These are phyloP conservation scores for Podospora sp. DNA, from an alignment of 495 filamentous ascomycete species.

Conservation along the genomic window DNA sequence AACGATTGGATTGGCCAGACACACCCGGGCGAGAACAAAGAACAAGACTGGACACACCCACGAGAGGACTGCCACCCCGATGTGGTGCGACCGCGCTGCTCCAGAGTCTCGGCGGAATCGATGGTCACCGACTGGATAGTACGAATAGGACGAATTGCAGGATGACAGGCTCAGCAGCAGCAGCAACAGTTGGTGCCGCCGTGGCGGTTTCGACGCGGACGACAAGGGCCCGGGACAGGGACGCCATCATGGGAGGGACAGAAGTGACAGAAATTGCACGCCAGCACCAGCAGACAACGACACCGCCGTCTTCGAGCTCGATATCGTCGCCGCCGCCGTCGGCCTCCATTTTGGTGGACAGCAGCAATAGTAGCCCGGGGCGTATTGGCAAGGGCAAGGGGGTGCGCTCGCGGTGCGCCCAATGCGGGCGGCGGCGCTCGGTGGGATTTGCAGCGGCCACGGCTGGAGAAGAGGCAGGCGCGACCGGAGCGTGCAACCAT, in stretches of 20 bases:
- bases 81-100: constrained; percentile 6
- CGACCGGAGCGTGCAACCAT: constrained; percentile 29
- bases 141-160: constrained; percentile 2
- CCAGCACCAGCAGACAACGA: constrained; percentile 2
- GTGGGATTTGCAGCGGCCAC: constrained; percentile 1
- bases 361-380: constrained; percentile 13
- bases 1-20: neutral
- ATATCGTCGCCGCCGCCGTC: neutral
- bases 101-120: constrained; percentile 21
- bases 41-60: constrained; percentile 3
- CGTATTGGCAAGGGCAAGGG: constrained; percentile 29
- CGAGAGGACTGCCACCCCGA: constrained; percentile 1
- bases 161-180: constrained; percentile 33
- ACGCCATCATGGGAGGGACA: constrained; percentile 26
- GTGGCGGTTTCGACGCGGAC: constrained; percentile 31
- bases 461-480: neutral
- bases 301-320: neutral
- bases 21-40: constrained; percentile 1
- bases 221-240: constrained; percentile 15
- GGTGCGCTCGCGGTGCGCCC: constrained; percentile 32
- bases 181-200: constrained; percentile 28
- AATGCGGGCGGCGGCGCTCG: constrained; percentile 38
- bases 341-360: neutral
- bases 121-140: constrained; percentile 27
- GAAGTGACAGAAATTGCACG: constrained; percentile 17